Evolutionary conservation across 306 rosid genomes (phyloP), one percentile per base, ranked within the genome.

Genomic region (Casuarina glauca): DNA sequence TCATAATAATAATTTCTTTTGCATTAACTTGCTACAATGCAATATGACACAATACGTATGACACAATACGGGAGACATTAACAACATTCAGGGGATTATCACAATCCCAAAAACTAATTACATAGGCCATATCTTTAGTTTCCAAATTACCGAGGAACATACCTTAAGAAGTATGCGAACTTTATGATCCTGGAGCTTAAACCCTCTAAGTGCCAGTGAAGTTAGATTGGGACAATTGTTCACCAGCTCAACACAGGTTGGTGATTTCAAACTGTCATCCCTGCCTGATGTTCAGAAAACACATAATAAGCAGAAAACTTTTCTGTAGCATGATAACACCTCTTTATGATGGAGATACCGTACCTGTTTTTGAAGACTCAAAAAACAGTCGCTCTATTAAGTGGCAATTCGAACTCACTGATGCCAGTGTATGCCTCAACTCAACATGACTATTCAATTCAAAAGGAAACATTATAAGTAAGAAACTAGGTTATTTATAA

Each of bases 171-270:
- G 89, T 78, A 83, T 88, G 60, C 99, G 96, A 76, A 95, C 93
- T 87, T 95, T 95, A 68, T 73, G 84, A 86, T 95, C 99, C 32
- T 93, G 97, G 82, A 95, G 86, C 87, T 91, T 95, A 86, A 91
- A 93, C 82, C 99, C 99, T 87, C 98, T 87, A 52, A 95, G 96
- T 70, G 98, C 90, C 88, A 95, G 86, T 82, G 99, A 91, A 35
- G 83, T 82, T 77, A 95, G 81, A 90, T 81, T 86, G 70, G 97
- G 98, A 79, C 99, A 95, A 76, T 80, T 86, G 73, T 70, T 81
- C 60, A 90, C 91, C n/a, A 95, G 88, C 81, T 82, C 91, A 76
- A 69, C 48, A 66, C 98, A 95, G 61, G 99, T 93, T 70, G 90
- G 94, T 1, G 89, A 80, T 71, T 95, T 95, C 96, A 95, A 89